These are phyloP conservation scores for Dimargaris xerosporica DNA, from an alignment of 192 early-diverging fungal genomes.

Conservation along the genomic window DNA sequence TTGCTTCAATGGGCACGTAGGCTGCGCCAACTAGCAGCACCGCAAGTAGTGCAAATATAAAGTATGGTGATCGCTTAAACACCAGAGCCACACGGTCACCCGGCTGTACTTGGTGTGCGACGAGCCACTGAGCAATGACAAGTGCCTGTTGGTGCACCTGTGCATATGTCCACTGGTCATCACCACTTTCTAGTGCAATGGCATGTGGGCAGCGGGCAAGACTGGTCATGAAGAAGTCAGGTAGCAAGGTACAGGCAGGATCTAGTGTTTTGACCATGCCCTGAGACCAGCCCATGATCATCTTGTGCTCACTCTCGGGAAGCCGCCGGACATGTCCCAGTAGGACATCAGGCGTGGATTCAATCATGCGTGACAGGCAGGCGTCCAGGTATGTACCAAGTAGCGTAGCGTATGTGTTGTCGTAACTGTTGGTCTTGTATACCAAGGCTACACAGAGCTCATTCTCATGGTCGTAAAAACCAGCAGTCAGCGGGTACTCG, in stretches of 20 bases:
- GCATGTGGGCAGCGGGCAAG: neutral
- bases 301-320: no score
- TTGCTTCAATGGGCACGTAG: neutral
- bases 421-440: neutral
- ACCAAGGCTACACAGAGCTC: neutral
- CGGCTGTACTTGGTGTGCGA: neutral
- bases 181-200: neutral
- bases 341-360: no score
- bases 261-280: neutral
- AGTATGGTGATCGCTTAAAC: neutral
- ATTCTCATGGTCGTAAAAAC: neutral
- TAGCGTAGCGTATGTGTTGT: neutral
- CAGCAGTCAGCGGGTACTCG: constrained; percentile 1
- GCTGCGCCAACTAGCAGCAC: neutral
- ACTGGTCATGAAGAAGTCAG: no score
- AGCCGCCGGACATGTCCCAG: no score
- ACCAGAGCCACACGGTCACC: neutral
- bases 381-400: neutral
- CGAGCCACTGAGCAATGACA: neutral
- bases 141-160: neutral
- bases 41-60: neutral
- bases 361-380: neutral
- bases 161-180: neutral
- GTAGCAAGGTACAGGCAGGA: neutral
- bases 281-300: no score